Evolutionary conservation across 352 stramenopile genomes (phyloP).

Genomic region (Peronosclerospora sorghi): DNA sequence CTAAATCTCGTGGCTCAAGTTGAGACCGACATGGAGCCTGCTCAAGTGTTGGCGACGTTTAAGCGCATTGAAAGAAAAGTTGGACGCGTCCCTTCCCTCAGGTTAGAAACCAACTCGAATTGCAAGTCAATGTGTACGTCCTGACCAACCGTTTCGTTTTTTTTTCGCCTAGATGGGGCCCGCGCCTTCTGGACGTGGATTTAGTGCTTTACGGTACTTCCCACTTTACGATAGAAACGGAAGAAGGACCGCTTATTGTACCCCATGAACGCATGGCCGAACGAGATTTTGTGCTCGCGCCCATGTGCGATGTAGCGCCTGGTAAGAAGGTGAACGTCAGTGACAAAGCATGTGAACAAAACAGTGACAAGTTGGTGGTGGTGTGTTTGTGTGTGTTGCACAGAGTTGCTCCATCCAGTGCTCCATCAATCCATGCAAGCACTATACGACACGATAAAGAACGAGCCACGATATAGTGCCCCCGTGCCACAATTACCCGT

Average conservation of each 20-base stretch:
- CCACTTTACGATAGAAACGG: conserved; percentile 52
- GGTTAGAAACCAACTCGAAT: conserved; percentile 16
- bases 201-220: conserved; percentile 88
- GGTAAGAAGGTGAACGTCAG: conserved; percentile 7
- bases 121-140: not conserved
- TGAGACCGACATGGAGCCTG: conserved; percentile 65
- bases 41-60: conserved; percentile 67
- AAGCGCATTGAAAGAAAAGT: conserved; percentile 87
- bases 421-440: conserved; percentile 60
- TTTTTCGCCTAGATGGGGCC: conserved; percentile 67
- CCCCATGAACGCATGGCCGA: conserved; percentile 91
- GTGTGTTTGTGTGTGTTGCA: not conserved
- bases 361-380: no score
- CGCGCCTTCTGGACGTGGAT: conserved; percentile 92
- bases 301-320: conserved; percentile 88
- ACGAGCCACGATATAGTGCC: conserved; percentile 18
- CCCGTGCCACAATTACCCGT: conserved; percentile 47
- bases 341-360: not conserved
- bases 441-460: conserved; percentile 43
- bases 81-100: conserved; percentile 60
- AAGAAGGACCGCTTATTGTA: conserved; percentile 77
- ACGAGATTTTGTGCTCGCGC: conserved; percentile 95
- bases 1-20: conserved; percentile 89
- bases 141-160: conserved; percentile 5
- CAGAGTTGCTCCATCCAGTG: conserved; percentile 67